Percentiles rank a stretch among this genome's conserved stretches.
phyloP scores from a whole-genome alignment of 108 stramenopile genomes.

The Pseudonitzschia multiseries region DNA sequence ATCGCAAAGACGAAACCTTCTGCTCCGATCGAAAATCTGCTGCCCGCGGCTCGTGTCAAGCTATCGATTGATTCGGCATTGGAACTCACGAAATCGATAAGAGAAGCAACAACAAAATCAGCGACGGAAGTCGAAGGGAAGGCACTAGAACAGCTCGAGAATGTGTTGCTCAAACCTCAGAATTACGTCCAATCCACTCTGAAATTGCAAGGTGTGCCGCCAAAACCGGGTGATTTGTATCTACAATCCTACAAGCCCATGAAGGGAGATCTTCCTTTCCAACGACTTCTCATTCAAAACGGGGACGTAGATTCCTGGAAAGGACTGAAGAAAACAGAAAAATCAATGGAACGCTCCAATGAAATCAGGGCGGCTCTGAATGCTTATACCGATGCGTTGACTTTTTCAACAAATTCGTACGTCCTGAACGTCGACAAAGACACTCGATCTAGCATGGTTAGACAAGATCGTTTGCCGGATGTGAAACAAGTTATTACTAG shows the following conservation, averaged over 20 bases:
- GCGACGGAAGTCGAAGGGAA: not conserved
- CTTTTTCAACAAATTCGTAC: conserved; percentile 51
- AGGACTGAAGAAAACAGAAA: conserved; percentile 48
- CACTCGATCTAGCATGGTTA: conserved; percentile 41
- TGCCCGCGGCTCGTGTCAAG: conserved; percentile 51
- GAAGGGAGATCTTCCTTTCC: conserved; percentile 37
- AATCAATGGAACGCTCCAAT: conserved; percentile 29
- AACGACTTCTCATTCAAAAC: conserved; percentile 46
- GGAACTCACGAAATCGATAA: conserved; percentile 18
- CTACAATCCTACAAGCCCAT: conserved; percentile 42
- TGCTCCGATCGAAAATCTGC: conserved; percentile 47
- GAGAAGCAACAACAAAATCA: not conserved
- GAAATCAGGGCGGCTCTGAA: conserved; percentile 57
- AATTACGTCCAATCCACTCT: conserved; percentile 25
- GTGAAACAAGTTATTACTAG: conserved; percentile 50
- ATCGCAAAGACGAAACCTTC: conserved; percentile 34
- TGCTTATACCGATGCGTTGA: conserved; percentile 51
- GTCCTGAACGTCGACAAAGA: conserved; percentile 36
- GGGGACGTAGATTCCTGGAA: conserved; percentile 65
- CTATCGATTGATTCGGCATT: conserved; percentile 38
- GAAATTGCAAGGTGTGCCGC: conserved; percentile 4
- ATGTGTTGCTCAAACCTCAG: conserved; percentile 42
- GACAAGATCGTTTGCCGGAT: conserved; percentile 48
- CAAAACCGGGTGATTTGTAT: conserved; percentile 43
- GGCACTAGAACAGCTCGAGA: conserved; percentile 32